phyloP scores from a whole-genome alignment of 73 alveolate species.

The Breviolum minutum region DNA sequence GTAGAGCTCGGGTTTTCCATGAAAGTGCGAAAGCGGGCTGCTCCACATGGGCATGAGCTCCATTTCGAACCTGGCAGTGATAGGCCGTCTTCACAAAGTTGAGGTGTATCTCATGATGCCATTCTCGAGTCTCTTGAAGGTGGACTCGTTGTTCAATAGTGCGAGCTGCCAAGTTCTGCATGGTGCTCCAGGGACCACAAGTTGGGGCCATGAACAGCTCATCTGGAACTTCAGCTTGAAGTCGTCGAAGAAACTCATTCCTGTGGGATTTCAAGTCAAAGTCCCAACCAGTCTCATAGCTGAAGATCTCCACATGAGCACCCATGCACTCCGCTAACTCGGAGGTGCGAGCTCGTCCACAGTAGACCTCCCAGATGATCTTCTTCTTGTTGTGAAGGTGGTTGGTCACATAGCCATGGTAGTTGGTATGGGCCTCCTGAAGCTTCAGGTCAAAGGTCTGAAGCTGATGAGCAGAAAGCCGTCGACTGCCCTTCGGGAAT shows the following conservation, averaged over 20 bases:
- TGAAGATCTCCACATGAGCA: background rate
- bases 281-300: constrained; percentile 9
- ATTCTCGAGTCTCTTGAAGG: background rate
- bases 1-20: background rate
- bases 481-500: too few species aligned
- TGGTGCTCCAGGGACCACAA: background rate
- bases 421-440: too few species aligned
- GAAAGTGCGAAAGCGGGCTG: background rate
- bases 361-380: background rate
- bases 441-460: too few species aligned
- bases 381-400: too few species aligned
- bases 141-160: background rate
- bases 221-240: background rate
- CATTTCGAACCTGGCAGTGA: background rate
- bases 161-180: background rate
- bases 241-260: background rate
- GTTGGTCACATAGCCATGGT: too few species aligned
- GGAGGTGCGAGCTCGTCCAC: background rate
- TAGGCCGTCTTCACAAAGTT: background rate
- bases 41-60: background rate
- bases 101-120: background rate
- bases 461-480: too few species aligned
- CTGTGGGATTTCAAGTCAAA: background rate
- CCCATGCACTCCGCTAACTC: background rate
- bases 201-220: background rate